These are phyloP conservation scores for Quercus mongolica DNA, from an alignment of 306 rosid genomes.

Conservation along the genomic window DNA sequence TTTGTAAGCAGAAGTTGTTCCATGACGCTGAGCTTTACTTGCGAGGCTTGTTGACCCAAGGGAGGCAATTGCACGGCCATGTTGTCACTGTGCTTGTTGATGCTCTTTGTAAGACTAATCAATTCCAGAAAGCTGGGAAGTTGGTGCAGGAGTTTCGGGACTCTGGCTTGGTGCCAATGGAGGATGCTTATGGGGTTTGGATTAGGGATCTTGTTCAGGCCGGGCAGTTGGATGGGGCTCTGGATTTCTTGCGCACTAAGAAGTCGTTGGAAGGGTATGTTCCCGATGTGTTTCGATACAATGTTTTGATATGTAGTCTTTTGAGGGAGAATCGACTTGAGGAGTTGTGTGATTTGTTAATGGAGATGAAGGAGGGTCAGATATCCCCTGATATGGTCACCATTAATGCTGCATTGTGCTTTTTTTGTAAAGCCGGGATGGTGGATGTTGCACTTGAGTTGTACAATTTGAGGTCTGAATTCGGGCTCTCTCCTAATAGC, in stretches of 20 bases:
- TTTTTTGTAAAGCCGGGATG: conserved; percentile 87
- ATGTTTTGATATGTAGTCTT: conserved; percentile 58
- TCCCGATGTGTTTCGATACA: conserved; percentile 45
- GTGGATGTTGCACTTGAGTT: conserved; percentile 52
- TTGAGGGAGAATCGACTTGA: conserved; percentile 55
- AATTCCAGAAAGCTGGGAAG: conserved; percentile 45
- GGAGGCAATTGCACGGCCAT: conserved; percentile 29
- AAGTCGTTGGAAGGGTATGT: conserved; percentile 52
- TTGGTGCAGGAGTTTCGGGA: conserved; percentile 46
- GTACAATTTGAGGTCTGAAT: conserved; percentile 50
- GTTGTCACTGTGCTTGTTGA: conserved; percentile 38
- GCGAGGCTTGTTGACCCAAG: conserved; percentile 30
- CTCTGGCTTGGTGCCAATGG: conserved; percentile 30
- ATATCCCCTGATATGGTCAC: conserved; percentile 57
- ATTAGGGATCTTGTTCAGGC: conserved; percentile 48
- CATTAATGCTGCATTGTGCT: conserved; percentile 70
- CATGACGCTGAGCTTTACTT: conserved; percentile 57
- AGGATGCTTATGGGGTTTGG: conserved; percentile 56
- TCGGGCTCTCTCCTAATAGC: conserved; percentile 47
- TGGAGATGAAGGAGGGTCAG: conserved; percentile 65
- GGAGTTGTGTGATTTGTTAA: conserved; percentile 60
- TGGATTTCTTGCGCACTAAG: conserved; percentile 45
- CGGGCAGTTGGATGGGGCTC: conserved; percentile 55
- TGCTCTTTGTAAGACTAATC: conserved; percentile 44
- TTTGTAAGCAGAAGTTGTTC: conserved; percentile 47